Evolutionary conservation across 306 rosid genomes (phyloP).

Genomic region (Prosopis cineraria): DNA sequence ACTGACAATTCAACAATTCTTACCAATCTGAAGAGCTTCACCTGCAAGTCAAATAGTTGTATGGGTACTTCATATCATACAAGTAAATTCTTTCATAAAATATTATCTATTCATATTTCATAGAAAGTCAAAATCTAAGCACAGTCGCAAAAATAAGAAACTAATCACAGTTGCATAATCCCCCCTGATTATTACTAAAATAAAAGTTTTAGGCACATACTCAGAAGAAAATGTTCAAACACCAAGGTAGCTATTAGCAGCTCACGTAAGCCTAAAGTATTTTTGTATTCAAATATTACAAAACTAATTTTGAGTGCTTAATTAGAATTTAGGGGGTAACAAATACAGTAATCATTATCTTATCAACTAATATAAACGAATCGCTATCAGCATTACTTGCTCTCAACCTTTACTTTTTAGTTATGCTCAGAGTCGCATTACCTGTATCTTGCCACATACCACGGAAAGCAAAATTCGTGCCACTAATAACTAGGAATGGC

Average conservation of each 20-base stretch:
- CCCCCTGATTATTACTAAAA: background rate
- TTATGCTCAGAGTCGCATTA: background rate
- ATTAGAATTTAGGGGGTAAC: too few relatives aligned
- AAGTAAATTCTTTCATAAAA: background rate
- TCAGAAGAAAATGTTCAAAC: background rate
- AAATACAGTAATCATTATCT: background rate
- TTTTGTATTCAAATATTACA: background rate
- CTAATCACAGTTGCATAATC: background rate
- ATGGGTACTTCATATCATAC: background rate
- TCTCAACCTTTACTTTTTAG: background rate
- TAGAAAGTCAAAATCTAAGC: background rate
- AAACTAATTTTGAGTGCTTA: background rate
- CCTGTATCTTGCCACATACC: background rate
- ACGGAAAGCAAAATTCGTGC: too few relatives aligned
- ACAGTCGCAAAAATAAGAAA: background rate
- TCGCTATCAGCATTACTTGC: background rate
- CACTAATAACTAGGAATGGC: background rate
- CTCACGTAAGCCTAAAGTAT: background rate
- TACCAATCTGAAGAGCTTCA: slow-evolving; percentile 32
- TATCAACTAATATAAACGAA: background rate
- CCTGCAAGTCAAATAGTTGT: background rate
- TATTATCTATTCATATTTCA: background rate
- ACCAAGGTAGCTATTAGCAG: background rate
- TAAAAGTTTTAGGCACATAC: background rate
- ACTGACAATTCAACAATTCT: slow-evolving; percentile 12